These are phyloP conservation scores for Kentomonas sorsogonicus DNA, from an alignment of 208 protist genomes.

Conservation along the genomic window DNA sequence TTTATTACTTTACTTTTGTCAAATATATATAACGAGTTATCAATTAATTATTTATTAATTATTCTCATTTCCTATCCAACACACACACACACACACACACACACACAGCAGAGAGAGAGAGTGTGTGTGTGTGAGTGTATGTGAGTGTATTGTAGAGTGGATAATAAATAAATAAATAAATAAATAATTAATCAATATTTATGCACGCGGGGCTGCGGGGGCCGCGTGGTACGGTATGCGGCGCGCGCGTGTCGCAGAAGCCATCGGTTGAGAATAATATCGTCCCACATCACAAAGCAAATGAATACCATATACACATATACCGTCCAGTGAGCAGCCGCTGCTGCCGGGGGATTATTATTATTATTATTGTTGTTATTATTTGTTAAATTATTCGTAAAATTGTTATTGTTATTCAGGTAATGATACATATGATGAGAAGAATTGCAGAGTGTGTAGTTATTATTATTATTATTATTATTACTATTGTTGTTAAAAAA, in stretches of 20 bases:
- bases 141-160: neutral
- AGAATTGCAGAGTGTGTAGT: no score
- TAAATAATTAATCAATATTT: slow-evolving; percentile 2
- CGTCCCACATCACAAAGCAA: slow-evolving; percentile 83
- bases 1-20: neutral
- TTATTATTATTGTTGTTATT: no score
- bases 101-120: slow-evolving; percentile 2
- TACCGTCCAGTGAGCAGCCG: slow-evolving; percentile 71
- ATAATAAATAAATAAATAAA: neutral
- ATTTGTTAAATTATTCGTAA: no score
- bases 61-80: neutral
- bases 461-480: no score
- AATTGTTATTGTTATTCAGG: no score
- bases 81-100: neutral
- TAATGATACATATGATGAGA: no score
- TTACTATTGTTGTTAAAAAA: no score
- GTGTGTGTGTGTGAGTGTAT: neutral
- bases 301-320: slow-evolving; percentile 82
- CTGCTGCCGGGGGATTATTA: no score
- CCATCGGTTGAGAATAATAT: slow-evolving; percentile 71
- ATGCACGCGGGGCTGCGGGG: slow-evolving; percentile 20
- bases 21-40: neutral
- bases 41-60: neutral
- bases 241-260: slow-evolving; percentile 68
- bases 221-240: slow-evolving; percentile 50